Evolutionary conservation across 192 early-diverging fungal genomes (phyloP), one percentile per base, ranked within the genome.

Genomic region (Coemansia furcata): DNA sequence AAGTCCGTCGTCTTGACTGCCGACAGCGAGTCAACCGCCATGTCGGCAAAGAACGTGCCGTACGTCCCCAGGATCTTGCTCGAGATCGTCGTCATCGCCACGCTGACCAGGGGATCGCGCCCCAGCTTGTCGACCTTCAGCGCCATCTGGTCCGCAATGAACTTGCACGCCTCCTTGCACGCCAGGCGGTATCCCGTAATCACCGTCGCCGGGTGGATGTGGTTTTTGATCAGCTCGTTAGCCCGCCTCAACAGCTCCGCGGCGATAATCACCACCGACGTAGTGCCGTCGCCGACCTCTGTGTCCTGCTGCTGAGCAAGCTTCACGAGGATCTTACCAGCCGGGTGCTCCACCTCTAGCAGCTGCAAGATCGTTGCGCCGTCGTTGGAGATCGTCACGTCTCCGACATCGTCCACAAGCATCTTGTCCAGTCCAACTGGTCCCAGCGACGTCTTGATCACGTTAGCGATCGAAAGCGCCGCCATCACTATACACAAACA

Each of bases 401-500:
- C 98, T 43, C 98, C 98, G 82, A 99, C 95, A 71, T 99, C 98
- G 81, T 99, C 96, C 15, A 99, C 98, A 59, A 99, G 78, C 98
- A 99, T 99, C 86, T 99, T 99, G 84, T 99, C 98, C 42, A 99
- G 87, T 17, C 98, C 98, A 61, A 99, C 98, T 33, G 98, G 98
- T 15, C 98, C 98, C 44, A 99, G 85, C 32, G 96, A 98, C n/a
- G 89, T 93, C 85, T 98, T 98, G 57, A 99, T 93, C 74, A 99
- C 96, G 74, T 99, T 99, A 65, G 96, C 93, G 71, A 99, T 95
- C 26, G 98, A 92, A 47, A 90, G 75, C 14, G 93, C 96, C 35
- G 98, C 96, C 76, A 98, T 85, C 33, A 99, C 97, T 99, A 86
- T 26, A 62, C 12, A 6, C 14, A 37, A 63, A 65, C 38, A 60